Percentiles rank a stretch among this genome's conserved stretches.
Conservation (phyloP, 768 basidiomycete species). For the Suillus discolor region DNA sequence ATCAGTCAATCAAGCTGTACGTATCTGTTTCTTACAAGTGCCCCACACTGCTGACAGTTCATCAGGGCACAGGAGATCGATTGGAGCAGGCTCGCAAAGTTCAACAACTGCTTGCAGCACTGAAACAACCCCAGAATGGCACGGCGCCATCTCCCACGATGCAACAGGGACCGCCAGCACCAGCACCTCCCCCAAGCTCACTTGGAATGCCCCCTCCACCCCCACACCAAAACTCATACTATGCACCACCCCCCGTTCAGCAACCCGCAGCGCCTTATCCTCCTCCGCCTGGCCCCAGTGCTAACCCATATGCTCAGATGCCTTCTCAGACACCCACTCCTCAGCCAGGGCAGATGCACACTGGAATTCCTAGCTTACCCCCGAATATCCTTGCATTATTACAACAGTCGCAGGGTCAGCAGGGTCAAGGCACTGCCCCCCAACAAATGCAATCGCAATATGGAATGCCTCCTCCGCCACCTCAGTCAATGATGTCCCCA, state of each 20-base stretch:
- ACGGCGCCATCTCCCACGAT: slow-evolving; percentile 17
- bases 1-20: slow-evolving; percentile 30
- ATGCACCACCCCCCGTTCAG: slow-evolving; percentile 40
- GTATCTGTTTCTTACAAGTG: slow-evolving; percentile 14
- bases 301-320: slow-evolving; percentile 33
- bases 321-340: slow-evolving; percentile 30
- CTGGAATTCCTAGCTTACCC: slow-evolving; percentile 47
- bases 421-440: slow-evolving; percentile 29
- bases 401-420: slow-evolving; percentile 50
- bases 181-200: slow-evolving; percentile 37
- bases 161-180: slow-evolving; percentile 25
- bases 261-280: slow-evolving; percentile 27
- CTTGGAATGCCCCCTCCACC: slow-evolving; percentile 39
- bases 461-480: slow-evolving; percentile 42
- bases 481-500: slow-evolving; percentile 46
- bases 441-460: slow-evolving; percentile 25
- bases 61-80: slow-evolving; percentile 68
- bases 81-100: slow-evolving; percentile 88
- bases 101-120: slow-evolving; percentile 79
- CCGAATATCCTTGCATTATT: slow-evolving; percentile 72
- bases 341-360: slow-evolving; percentile 37
- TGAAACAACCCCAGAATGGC: slow-evolving; percentile 66
- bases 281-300: slow-evolving; percentile 19
- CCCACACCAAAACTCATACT: slow-evolving; percentile 36
- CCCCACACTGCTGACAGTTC: slow-evolving; percentile 1